Evolutionary conservation across 495 filamentous ascomycete species (phyloP).

Genomic region (Penicillium cosmopolitanum): DNA sequence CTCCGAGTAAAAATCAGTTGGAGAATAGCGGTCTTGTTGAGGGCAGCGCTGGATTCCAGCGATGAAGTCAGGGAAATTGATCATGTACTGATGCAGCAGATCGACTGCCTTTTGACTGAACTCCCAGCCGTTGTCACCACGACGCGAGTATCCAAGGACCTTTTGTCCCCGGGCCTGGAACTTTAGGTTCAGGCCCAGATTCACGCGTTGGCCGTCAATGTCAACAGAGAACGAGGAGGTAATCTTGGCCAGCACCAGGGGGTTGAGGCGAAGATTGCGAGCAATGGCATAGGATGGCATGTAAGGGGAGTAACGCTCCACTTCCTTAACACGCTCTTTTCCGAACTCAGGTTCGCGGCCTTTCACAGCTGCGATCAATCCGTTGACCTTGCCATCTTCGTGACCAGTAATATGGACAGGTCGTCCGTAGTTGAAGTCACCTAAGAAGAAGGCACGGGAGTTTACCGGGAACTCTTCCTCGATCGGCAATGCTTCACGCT

Average conservation of each 20-base stretch:
- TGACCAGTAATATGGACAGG: slow-evolving; percentile 84
- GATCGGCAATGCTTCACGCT: slow-evolving; percentile 80
- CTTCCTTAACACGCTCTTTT: slow-evolving; percentile 64
- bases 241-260: slow-evolving; percentile 90
- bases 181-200: slow-evolving; percentile 94
- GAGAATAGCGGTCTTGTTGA: slow-evolving; percentile 71
- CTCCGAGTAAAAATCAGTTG: slow-evolving; percentile 84
- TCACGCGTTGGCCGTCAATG: slow-evolving; percentile 75
- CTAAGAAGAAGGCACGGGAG: slow-evolving; percentile 90
- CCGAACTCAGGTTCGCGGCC: slow-evolving; percentile 82
- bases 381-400: slow-evolving; percentile 69
- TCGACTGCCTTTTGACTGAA: slow-evolving; percentile 84
- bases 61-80: slow-evolving; percentile 92
- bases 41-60: slow-evolving; percentile 79
- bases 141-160: slow-evolving; percentile 92
- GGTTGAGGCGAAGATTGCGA: slow-evolving; percentile 76
- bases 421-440: slow-evolving; percentile 90
- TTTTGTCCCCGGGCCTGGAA: slow-evolving; percentile 95
- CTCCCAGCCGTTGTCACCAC: slow-evolving; percentile 86
- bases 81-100: slow-evolving; percentile 86
- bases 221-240: slow-evolving; percentile 89
- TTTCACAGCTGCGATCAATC: slow-evolving; percentile 70
- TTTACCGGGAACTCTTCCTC: slow-evolving; percentile 89
- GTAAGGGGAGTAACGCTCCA: slow-evolving; percentile 72
- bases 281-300: slow-evolving; percentile 86